Base-by-base conservation (phyloP, 202 grass and related monocot genomes). In the Eragrostis tef region DNA sequence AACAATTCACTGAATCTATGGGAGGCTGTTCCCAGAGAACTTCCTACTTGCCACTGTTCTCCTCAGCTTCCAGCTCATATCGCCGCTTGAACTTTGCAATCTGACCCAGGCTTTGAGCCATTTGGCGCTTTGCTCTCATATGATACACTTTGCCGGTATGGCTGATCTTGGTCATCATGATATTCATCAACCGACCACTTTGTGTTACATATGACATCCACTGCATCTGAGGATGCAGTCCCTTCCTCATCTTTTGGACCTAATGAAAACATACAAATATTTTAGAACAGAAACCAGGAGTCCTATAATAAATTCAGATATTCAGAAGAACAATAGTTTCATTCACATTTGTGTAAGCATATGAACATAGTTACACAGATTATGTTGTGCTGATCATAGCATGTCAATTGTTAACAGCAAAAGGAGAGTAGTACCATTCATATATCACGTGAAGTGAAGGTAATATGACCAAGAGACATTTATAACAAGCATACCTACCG, bases 201-300 rank as follows among this genome's bases (percentile, higher is more conserved):
- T 90, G 80, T 20, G 88, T 90, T 27, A 90, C 88, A 57, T 90
- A 87, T 25, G 88, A 90, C 49, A 87, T 81, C 84, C 84, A 90
- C 21, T 90, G 88, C 88, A 81, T 59, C 78, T 90, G 84, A n/a
- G 88, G 88, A 58, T 90, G 88, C 21, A 90, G n/a, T 7, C 88
- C 88, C 77, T 90, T 90, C 75, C 54, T 90, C 88, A 90, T 90
- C 25, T 77, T 77, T 64, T 29, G 42, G 59, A 31, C 52, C 51
- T 69, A 29, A 53, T 47, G 56, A 73, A 59, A 46, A 43, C 25
- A 66, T 7, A 15, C 6, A 21, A 69, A 24, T 44, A 1, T 39
- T 39, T 19, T 2, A 66, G 63, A 17, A 66, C 2, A 41, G 7
- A 16, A 66, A n/a, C 3, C 7, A 64, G 39, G 5, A 39, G 6